Percentiles rank a stretch among this genome's conserved stretches.
phyloP scores from a whole-genome alignment of 148 eudicot genomes.

The Polygonum maritimum region DNA sequence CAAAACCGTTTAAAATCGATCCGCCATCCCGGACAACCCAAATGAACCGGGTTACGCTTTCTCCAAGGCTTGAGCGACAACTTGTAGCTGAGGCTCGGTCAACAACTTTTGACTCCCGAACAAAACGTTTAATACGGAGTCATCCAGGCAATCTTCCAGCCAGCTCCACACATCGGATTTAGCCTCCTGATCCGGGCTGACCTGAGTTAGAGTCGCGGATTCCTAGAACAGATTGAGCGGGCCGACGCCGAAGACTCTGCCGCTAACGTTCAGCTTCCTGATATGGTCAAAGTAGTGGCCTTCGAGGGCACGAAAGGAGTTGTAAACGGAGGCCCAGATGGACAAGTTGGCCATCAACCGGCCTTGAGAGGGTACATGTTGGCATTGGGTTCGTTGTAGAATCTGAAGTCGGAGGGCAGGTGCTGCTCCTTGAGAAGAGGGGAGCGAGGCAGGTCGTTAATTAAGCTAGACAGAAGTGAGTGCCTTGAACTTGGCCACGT shows the following conservation, averaged over 20 bases:
- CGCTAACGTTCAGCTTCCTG: neutral
- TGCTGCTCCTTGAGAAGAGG: neutral
- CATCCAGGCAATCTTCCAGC: neutral
- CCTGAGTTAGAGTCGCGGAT: too few relatives aligned
- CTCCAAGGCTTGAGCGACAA: neutral
- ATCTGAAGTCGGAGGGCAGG: neutral
- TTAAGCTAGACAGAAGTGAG: neutral
- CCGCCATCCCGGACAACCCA: neutral
- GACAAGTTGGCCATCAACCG: conserved; percentile 15
- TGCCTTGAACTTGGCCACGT: neutral
- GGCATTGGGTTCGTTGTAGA: neutral
- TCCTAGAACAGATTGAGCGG: neutral
- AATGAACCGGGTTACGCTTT: neutral
- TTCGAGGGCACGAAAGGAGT: neutral
- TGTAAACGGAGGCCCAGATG: neutral
- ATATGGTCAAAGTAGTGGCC: neutral
- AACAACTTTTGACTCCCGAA: conserved; percentile 5
- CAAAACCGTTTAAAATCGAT: conserved; percentile 15
- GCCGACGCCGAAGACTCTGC: neutral
- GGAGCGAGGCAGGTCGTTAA: neutral
- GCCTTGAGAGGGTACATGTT: conserved; percentile 19
- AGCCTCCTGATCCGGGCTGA: neutral
- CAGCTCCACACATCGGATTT: neutral
- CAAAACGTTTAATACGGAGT: neutral
- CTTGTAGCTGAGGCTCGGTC: neutral